Percentiles rank a stretch among this genome's conserved stretches.
phyloP scores from a whole-genome alignment of 2,329 filamentous ascomycete genomes.

The Xylaria sp. region DNA sequence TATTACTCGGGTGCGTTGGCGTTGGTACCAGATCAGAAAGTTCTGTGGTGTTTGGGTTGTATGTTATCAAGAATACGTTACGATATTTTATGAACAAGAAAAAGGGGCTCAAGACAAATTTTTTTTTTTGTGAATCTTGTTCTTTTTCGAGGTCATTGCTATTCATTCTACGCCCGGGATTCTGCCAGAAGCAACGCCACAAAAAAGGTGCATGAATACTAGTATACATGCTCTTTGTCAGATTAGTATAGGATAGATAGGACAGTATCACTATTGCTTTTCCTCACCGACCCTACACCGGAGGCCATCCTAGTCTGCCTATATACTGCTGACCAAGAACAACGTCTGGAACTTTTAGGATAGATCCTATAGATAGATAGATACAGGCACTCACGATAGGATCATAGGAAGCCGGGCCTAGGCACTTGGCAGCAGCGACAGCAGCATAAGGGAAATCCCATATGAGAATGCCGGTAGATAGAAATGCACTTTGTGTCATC shows the following conservation, averaged over 20 bases:
- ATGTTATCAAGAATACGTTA: slow-evolving; percentile 20
- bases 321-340: not conserved
- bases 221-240: not conserved
- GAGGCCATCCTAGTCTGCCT: not conserved
- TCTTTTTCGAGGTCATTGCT: not conserved
- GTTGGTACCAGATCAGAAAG: slow-evolving; percentile 24
- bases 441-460: not conserved
- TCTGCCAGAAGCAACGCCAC: slow-evolving; percentile 11
- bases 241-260: slow-evolving; percentile 23
- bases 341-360: not conserved
- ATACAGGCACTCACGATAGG: slow-evolving; percentile 2
- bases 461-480: not conserved
- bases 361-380: too few species aligned
- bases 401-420: slow-evolving; percentile 6
- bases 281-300: slow-evolving; percentile 2
- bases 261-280: slow-evolving; percentile 28
- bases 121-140: not conserved
- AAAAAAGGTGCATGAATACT: slow-evolving; percentile 5
- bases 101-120: slow-evolving; percentile 5
- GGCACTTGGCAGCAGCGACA: not conserved
- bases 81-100: not conserved
- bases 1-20: slow-evolving; percentile 23
- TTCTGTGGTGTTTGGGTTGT: slow-evolving; percentile 18
- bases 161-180: not conserved
- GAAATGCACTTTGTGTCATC: slow-evolving; percentile 4